phyloP scores from a whole-genome alignment of 352 stramenopile genomes.

The Aphanomyces euteiches region DNA sequence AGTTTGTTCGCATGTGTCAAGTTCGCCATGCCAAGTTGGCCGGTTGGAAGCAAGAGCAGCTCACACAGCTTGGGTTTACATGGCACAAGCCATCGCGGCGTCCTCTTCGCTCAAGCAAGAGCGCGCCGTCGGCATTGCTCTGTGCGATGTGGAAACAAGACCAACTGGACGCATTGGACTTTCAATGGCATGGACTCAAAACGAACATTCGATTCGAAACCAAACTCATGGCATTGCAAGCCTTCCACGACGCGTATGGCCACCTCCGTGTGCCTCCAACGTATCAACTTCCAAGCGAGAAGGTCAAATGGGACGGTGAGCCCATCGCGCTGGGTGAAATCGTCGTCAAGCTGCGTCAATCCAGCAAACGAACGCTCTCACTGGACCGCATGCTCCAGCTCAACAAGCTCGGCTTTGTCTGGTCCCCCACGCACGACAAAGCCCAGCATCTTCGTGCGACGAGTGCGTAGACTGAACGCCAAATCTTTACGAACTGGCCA shows the following conservation, averaged over 20 bases:
- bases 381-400: neutral
- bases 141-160: neutral
- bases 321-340: neutral
- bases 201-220: neutral
- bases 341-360: conserved; percentile 1
- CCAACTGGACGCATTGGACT: neutral
- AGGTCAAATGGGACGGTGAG: neutral
- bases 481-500: no score
- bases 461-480: no score
- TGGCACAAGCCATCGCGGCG: no score
- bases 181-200: neutral
- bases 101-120: no score
- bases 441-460: no score
- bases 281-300: neutral
- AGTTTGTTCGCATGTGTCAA: neutral
- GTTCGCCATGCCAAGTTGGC: neutral
- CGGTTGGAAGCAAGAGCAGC: no score
- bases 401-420: conserved; percentile 5
- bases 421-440: neutral
- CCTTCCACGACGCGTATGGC: neutral
- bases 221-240: neutral
- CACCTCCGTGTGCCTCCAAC: neutral
- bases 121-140: no score
- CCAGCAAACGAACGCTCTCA: neutral
- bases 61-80: no score